These are phyloP conservation scores for Kregervanrija fluxuum DNA, from an alignment of 805 yeast genomes.

Conservation along the genomic window DNA sequence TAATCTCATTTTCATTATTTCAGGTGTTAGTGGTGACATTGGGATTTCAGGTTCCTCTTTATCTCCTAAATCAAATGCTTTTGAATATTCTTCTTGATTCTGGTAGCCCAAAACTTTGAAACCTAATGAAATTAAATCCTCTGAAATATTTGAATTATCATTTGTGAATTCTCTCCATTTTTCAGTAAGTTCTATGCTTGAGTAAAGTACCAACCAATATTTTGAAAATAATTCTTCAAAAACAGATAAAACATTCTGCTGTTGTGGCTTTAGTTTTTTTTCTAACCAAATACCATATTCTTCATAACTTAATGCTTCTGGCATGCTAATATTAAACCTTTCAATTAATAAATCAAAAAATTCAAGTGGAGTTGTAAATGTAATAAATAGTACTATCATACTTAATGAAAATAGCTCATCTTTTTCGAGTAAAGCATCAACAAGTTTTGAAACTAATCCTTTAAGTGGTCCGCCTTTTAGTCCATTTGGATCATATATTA, in stretches of 20 bases:
- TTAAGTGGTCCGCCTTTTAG: slow-evolving; percentile 79
- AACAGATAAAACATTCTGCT: slow-evolving; percentile 56
- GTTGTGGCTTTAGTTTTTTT: slow-evolving; percentile 60
- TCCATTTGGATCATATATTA: slow-evolving; percentile 61
- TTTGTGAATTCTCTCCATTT: slow-evolving; percentile 21
- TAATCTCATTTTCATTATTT: slow-evolving; percentile 37
- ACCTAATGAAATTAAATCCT: slow-evolving; percentile 16
- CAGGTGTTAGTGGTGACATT: slow-evolving; percentile 15
- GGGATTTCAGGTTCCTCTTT: slow-evolving; percentile 7
- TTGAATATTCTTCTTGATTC: slow-evolving; percentile 21
- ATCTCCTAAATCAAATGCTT: slow-evolving; percentile 16
- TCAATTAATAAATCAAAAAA: slow-evolving; percentile 52
- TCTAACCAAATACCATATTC: slow-evolving; percentile 75
- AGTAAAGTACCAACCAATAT: slow-evolving; percentile 63
- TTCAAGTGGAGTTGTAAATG: slow-evolving; percentile 63
- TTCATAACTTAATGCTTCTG: slow-evolving; percentile 79
- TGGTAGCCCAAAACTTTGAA: slow-evolving; percentile 14
- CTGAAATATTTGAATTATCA: slow-evolving; percentile 6
- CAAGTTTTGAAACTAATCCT: slow-evolving; percentile 73
- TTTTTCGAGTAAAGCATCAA: slow-evolving; percentile 62
- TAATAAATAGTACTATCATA: slow-evolving; percentile 66
- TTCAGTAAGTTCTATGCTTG: slow-evolving; percentile 34
- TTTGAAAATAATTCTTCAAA: slow-evolving; percentile 60
- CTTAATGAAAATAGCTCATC: slow-evolving; percentile 55
- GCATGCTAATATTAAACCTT: slow-evolving; percentile 68